Evolutionary conservation across 2,329 filamentous ascomycete species (phyloP), one percentile per base, ranked within the genome.

Genomic region (Colletotrichum magnum): DNA sequence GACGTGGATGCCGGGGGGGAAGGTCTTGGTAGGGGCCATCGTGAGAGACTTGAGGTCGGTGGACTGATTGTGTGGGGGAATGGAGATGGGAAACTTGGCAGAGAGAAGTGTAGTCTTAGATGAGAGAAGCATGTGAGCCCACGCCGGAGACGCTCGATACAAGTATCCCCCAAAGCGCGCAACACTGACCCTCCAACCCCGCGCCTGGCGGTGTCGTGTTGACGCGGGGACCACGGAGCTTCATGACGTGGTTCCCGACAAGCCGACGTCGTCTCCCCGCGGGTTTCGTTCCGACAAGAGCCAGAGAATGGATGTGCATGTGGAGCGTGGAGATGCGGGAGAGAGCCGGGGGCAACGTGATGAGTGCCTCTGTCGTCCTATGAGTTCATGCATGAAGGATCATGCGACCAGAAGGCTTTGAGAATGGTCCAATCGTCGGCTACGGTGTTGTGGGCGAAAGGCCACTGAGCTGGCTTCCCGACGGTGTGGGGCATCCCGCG

Each of bases 1-100:
- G n/a, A 86, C 87, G 70, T 89, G 87, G 56, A 89, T 85, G 4
- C 87, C 87, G 1, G 83, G 81, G 36, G 86, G 84, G 71, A 81
- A 84, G 6, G 81, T 48, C 72, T 77, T 78, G 45, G 74, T 69
- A 64, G 73, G 60, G 18, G 74, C 69, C 53, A 77, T 74, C 70
- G 77, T 76, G 48, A 77, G 74, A 75, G 78, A 76, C 24, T 28
- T 75, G 64, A 36, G 32, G 7, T 10, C 10, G 32, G 21, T 15
- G 21, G 24, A 48, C 5, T 9, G 13, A 47, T 1, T 16, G 21
- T 16, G n/a, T 26, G 41, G 18, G 43, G 18, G 32, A 16, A 16
- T 41, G 47, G 36, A 58, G 50, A 15, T 26, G 21, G 52, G 4
- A 12, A 39, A 15, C 45, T 60, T 48, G 43, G 43, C 43, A 43